Conservation (phyloP, 2,329 filamentous ascomycete genomes). For the Thelonectria rubi region DNA sequence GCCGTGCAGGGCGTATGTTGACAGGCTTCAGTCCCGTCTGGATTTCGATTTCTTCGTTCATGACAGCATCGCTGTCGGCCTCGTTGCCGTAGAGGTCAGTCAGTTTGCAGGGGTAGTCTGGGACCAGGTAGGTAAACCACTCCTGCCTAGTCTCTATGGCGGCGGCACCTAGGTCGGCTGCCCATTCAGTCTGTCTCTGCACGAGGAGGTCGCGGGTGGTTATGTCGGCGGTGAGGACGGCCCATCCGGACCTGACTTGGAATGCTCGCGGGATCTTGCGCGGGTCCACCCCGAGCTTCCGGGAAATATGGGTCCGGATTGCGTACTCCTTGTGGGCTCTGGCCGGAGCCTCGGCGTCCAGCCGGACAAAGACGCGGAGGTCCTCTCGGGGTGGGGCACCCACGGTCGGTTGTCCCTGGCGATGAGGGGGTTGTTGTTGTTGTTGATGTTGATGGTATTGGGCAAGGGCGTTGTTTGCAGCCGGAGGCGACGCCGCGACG, state of each 20-base stretch:
- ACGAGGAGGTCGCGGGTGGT: too few relatives aligned
- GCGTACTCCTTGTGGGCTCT: constrained; percentile 24
- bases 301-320: constrained; percentile 7
- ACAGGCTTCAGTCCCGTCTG: constrained; percentile 15
- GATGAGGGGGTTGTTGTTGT: constrained; percentile 15
- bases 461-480: constrained; percentile 1
- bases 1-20: not conserved
- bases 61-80: constrained; percentile 7
- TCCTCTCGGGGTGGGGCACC: constrained; percentile 25
- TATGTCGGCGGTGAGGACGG: constrained; percentile 3
- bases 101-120: constrained; percentile 14
- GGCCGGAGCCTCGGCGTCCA: constrained; percentile 17
- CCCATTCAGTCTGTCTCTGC: too few relatives aligned
- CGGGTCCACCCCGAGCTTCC: constrained; percentile 16
- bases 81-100: constrained; percentile 14
- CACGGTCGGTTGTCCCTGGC: constrained; percentile 23
- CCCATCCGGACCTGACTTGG: constrained; percentile 14
- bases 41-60: constrained; percentile 13
- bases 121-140: constrained; percentile 15
- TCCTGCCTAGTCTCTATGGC: constrained; percentile 2
- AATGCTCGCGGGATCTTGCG: constrained; percentile 12
- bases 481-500: not conserved
- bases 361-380: constrained; percentile 28
- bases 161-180: too few relatives aligned
- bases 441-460: constrained; percentile 7